Conservation (phyloP, 768 basidiomycete species). For the Royoungia palumana region DNA sequence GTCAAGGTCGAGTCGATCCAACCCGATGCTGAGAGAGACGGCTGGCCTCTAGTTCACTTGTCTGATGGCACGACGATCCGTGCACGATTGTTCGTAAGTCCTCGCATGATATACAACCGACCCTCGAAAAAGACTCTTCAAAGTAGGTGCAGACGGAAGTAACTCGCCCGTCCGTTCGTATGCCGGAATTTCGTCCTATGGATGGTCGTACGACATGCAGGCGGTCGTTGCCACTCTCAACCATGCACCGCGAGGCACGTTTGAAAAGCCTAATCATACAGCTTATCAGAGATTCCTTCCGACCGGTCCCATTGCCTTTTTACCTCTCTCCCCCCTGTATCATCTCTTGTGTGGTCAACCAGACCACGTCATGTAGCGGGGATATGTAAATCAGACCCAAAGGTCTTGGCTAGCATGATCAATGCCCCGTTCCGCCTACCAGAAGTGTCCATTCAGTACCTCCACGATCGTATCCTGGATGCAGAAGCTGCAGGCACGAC, state of each 20-base stretch:
- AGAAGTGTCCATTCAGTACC: constrained; percentile 63
- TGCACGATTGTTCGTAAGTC: constrained; percentile 69
- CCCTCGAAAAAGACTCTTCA: not conserved
- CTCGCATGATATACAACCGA: not conserved
- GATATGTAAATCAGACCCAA: constrained; percentile 61
- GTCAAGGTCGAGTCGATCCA: constrained; percentile 72
- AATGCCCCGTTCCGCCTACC: constrained; percentile 91
- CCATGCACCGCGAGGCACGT: constrained; percentile 63
- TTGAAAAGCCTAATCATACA: constrained; percentile 65
- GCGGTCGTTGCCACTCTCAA: no score
- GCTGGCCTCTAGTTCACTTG: constrained; percentile 80
- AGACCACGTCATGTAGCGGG: constrained; percentile 70
- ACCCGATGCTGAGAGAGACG: constrained; percentile 42
- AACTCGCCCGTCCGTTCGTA: no score
- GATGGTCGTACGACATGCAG: no score
- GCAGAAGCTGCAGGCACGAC: no score
- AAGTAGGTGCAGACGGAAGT: no score
- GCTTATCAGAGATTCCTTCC: constrained; percentile 95
- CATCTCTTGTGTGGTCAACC: constrained; percentile 95
- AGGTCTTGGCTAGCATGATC: constrained; percentile 68
- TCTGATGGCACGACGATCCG: constrained; percentile 64
- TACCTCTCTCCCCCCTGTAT: constrained; percentile 74
- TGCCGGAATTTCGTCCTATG: no score
- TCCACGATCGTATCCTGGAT: constrained; percentile 60
- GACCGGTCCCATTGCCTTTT: constrained; percentile 92